Conservation (phyloP, 495 filamentous ascomycete genomes). For the Polyplosphaeria fusca region DNA sequence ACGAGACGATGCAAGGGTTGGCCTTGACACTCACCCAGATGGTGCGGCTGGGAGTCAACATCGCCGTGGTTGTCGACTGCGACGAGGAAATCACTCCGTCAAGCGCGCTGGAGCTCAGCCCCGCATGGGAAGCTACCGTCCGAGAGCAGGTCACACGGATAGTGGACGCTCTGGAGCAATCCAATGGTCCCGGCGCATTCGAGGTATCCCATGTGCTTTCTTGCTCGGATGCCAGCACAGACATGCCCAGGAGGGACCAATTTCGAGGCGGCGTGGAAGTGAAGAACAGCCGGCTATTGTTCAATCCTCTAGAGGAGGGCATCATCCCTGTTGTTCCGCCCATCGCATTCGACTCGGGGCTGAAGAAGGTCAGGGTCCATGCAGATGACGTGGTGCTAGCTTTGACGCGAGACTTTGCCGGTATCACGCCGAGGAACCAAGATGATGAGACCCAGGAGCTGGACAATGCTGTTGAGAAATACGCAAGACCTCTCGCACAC, state of each 20-base stretch:
- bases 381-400: slow-evolving; percentile 69
- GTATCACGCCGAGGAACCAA: slow-evolving; percentile 32
- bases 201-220: slow-evolving; percentile 65
- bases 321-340: slow-evolving; percentile 68
- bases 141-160: slow-evolving; percentile 70
- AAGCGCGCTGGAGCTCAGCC: slow-evolving; percentile 10
- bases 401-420: slow-evolving; percentile 69
- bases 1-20: slow-evolving; percentile 67
- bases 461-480: not conserved
- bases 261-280: slow-evolving; percentile 44
- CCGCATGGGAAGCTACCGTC: slow-evolving; percentile 46
- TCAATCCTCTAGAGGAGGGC: slow-evolving; percentile 67
- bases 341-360: slow-evolving; percentile 64
- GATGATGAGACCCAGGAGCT: not conserved
- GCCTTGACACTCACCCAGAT: slow-evolving; percentile 82
- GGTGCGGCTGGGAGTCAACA: slow-evolving; percentile 70
- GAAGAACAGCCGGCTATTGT: slow-evolving; percentile 58
- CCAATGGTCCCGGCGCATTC: slow-evolving; percentile 62
- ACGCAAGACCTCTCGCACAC: not conserved
- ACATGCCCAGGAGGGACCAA: slow-evolving; percentile 33
- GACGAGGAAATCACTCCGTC: slow-evolving; percentile 38
- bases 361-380: slow-evolving; percentile 51
- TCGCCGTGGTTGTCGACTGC: slow-evolving; percentile 78
- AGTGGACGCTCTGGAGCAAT: slow-evolving; percentile 64
- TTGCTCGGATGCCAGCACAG: slow-evolving; percentile 36